These are phyloP conservation scores for Setaria italica DNA, from an alignment of 202 grass and related monocot genomes.

Conservation along the genomic window DNA sequence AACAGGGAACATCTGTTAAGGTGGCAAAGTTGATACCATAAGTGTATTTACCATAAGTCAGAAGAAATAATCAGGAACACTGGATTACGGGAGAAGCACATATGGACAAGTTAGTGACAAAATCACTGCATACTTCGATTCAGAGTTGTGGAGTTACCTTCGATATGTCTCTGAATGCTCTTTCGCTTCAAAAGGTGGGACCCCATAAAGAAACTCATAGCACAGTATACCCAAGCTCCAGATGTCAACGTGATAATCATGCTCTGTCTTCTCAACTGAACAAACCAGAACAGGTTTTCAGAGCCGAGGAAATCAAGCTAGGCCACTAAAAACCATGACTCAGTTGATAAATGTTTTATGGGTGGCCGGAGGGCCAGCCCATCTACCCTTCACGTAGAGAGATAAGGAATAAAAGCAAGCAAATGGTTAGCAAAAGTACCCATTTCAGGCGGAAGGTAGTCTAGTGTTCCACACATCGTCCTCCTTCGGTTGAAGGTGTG, in stretches of 20 bases:
- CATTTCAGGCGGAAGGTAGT: conserved; percentile 98
- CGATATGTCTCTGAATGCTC: conserved; percentile 90
- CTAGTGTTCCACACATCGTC: conserved; percentile 94
- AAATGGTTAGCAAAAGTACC: conserved; percentile 57
- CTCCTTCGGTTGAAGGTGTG: conserved; percentile 82
- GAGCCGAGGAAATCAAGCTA: conserved; percentile 11
- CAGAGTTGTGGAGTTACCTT: conserved; percentile 59
- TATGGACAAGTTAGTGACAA: neutral
- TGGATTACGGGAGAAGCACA: neutral
- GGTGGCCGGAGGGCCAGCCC: too few relatives aligned
- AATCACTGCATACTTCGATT: conserved; percentile 13
- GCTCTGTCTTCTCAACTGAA: conserved; percentile 89
- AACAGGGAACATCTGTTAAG: too few relatives aligned
- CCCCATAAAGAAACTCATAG: conserved; percentile 89
- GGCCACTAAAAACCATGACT: neutral
- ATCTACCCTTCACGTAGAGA: too few relatives aligned
- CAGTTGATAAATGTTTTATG: neutral
- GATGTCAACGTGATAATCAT: conserved; percentile 89
- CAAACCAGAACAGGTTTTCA: conserved; percentile 38
- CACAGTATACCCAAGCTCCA: conserved; percentile 98
- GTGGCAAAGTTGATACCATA: too few relatives aligned
- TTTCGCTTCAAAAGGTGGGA: conserved; percentile 95
- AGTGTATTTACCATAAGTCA: neutral
- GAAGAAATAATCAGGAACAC: neutral
- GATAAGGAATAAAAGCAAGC: neutral